Evolutionary conservation across 2,329 filamentous ascomycete species (phyloP).

Genomic region (Ascochyta rabiei): DNA sequence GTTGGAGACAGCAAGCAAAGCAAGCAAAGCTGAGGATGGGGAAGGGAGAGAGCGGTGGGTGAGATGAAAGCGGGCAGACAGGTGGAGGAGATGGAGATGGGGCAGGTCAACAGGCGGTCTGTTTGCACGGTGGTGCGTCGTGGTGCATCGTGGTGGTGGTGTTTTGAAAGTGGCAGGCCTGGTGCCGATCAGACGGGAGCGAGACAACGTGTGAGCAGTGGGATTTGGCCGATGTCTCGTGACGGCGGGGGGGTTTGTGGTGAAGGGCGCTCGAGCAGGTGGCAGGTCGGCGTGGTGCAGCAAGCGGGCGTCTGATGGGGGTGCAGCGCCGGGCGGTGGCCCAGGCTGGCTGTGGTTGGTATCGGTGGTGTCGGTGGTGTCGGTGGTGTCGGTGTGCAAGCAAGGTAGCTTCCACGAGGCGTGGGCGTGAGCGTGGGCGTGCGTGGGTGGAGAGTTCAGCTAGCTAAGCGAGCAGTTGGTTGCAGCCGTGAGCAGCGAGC

Average conservation of each 20-base stretch:
- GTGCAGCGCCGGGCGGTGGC: slow-evolving; percentile 1
- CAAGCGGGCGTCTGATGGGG: background rate
- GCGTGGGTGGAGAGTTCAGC: slow-evolving; percentile 11
- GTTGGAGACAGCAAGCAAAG: background rate
- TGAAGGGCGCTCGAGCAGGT: slow-evolving; percentile 13
- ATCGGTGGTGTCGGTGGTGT: too few species aligned
- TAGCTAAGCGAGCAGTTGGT: too few species aligned
- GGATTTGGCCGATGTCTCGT: slow-evolving; percentile 20
- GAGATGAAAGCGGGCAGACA: slow-evolving; percentile 2
- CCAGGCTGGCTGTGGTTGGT: background rate
- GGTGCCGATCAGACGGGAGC: slow-evolving; percentile 21
- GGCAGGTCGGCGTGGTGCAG: slow-evolving; percentile 14
- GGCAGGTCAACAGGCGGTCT: slow-evolving; percentile 3
- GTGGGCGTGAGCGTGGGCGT: slow-evolving; percentile 5
- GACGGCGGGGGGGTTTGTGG: slow-evolving; percentile 15
- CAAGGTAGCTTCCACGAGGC: slow-evolving; percentile 10
- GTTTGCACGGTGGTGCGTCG: slow-evolving; percentile 14
- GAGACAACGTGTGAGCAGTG: slow-evolving; percentile 18
- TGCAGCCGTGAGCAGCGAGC: background rate
- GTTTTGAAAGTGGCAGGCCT: slow-evolving; percentile 19
- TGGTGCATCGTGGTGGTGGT: slow-evolving; percentile 2
- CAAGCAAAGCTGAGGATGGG: background rate
- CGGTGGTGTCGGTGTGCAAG: too few species aligned
- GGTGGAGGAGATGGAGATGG: slow-evolving; percentile 9
- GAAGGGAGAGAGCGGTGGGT: background rate